Evolutionary conservation across 306 rosid species (phyloP).

Genomic region (Malus asiatica): DNA sequence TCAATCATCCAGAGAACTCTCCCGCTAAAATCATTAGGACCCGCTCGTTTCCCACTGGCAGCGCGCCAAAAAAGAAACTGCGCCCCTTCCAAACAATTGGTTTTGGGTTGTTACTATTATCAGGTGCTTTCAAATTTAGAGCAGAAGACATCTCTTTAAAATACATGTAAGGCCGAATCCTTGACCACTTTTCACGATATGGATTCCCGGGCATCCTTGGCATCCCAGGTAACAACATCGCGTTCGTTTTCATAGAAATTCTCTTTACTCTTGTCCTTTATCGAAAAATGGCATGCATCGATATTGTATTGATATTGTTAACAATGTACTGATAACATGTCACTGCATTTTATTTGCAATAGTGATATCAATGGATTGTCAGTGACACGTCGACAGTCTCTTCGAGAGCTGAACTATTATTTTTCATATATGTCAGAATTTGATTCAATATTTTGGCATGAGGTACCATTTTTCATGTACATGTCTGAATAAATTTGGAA

Average conservation of each 20-base stretch:
- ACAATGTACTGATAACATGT: not conserved
- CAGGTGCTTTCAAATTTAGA: slow-evolving; percentile 5
- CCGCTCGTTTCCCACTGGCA: not conserved
- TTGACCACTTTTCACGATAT: not conserved
- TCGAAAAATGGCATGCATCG: too few relatives aligned
- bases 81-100: slow-evolving; percentile 10
- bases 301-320: not conserved
- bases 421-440: not conserved
- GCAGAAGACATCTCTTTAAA: not conserved
- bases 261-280: not conserved
- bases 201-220: slow-evolving; percentile 17
- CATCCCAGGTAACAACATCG: slow-evolving; percentile 4
- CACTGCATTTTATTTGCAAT: too few relatives aligned
- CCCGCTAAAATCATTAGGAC: slow-evolving; percentile 2
- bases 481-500: not conserved
- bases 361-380: not conserved
- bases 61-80: not conserved
- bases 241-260: not conserved
- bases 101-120: not conserved
- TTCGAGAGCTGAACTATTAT: not conserved
- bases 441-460: not conserved
- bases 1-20: not conserved
- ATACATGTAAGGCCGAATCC: not conserved
- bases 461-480: not conserved
- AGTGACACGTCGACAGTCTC: too few relatives aligned